Conservation (phyloP, 2,329 filamentous ascomycete species). For the Venturia carpophila region DNA sequence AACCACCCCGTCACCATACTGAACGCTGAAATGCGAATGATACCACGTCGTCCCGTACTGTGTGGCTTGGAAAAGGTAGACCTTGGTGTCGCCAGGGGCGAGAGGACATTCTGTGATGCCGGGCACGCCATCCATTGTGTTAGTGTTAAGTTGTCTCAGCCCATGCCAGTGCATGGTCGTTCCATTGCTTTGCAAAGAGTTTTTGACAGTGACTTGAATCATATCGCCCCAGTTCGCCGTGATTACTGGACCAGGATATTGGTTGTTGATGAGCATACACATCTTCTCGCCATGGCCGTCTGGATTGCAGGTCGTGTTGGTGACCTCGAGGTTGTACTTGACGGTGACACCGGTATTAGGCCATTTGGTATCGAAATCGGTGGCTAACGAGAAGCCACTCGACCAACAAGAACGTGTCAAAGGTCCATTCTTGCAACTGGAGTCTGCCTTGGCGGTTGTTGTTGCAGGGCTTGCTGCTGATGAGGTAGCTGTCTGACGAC, state of each 20-base stretch:
- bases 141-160: constrained; percentile 45
- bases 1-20: constrained; percentile 29
- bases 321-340: constrained; percentile 28
- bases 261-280: constrained; percentile 50
- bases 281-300: constrained; percentile 26
- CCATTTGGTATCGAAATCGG: constrained; percentile 39
- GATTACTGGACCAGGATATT: constrained; percentile 56
- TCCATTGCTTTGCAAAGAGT: constrained; percentile 47
- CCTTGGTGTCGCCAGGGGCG: constrained; percentile 41
- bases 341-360: constrained; percentile 34
- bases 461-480: constrained; percentile 9
- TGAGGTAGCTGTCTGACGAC: constrained; percentile 3
- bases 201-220: constrained; percentile 48
- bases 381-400: constrained; percentile 37
- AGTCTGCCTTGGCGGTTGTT: constrained; percentile 20
- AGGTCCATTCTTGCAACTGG: constrained; percentile 35
- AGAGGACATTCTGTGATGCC: constrained; percentile 38
- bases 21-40: constrained; percentile 28
- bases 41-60: constrained; percentile 30
- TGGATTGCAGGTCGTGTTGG: constrained; percentile 30
- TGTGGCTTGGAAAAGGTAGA: constrained; percentile 48
- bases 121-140: constrained; percentile 46
- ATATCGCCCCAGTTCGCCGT: constrained; percentile 43
- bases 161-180: constrained; percentile 59
- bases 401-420: constrained; percentile 37